Conservation (phyloP, 257 asterid genomes). For the Capsicum chinense region DNA sequence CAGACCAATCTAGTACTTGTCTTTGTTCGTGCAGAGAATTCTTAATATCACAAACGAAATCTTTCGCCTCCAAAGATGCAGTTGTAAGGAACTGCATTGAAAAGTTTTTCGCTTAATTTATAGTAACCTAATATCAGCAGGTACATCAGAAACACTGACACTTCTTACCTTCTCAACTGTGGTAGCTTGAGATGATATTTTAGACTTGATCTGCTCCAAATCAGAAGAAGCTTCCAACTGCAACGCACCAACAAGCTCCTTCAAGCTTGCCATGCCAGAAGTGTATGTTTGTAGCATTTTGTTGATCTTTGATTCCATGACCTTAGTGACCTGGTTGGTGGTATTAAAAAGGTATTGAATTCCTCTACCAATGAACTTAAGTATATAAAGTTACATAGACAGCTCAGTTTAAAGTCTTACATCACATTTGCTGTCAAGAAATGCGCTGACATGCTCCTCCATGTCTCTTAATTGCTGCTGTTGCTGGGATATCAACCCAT, state of each 20-base stretch:
- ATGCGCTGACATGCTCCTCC: conserved; percentile 53
- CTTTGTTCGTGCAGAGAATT: conserved; percentile 62
- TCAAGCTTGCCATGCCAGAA: conserved; percentile 54
- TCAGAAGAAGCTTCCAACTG: conserved; percentile 62
- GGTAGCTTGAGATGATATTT: conserved; percentile 52
- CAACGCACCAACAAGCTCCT: conserved; percentile 50
- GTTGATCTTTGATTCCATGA: conserved; percentile 63
- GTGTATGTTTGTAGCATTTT: conserved; percentile 56
- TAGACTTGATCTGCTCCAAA: conserved; percentile 58
- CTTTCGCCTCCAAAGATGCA: conserved; percentile 65
- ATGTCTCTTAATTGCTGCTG: conserved; percentile 64
- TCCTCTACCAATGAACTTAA: background rate
- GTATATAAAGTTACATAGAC: background rate
- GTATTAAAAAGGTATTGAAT: conserved; percentile 20
- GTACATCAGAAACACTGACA: conserved; percentile 2
- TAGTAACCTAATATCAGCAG: background rate
- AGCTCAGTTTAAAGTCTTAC: conserved; percentile 45
- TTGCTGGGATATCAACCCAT: conserved; percentile 66
- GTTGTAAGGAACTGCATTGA: conserved; percentile 54
- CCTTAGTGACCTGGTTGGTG: conserved; percentile 54
- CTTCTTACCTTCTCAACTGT: conserved; percentile 63
- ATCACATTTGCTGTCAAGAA: conserved; percentile 63
- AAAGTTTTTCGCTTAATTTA: background rate
- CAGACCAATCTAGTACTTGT: conserved; percentile 56
- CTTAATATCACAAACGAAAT: conserved; percentile 59